Percentiles rank a stretch among this genome's conserved stretches.
Conservation (phyloP, 139 green algal genomes). For the Chlamydomonas sp. region DNA sequence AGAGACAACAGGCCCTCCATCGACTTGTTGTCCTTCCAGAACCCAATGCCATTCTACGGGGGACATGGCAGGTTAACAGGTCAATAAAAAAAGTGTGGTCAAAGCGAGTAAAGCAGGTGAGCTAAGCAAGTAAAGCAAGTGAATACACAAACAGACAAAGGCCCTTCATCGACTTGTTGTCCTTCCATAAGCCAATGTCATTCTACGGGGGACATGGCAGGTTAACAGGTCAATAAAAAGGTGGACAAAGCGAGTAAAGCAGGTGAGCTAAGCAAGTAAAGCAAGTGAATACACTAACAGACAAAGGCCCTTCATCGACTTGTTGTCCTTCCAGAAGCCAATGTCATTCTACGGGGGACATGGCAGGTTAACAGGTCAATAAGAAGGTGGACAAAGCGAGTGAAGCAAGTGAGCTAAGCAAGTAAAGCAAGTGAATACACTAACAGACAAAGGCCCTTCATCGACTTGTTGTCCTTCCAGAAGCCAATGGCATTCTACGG, state of each 20-base stretch:
- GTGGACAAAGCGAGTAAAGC: too few relatives aligned
- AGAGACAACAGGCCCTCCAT: constrained; percentile 81
- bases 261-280: constrained; percentile 98
- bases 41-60: constrained; percentile 92
- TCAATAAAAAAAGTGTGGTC: constrained; percentile 79
- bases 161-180: constrained; percentile 89
- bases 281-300: constrained; percentile 80
- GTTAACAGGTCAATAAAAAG: constrained; percentile 89
- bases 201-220: constrained; percentile 72
- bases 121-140: constrained; percentile 97
- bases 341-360: constrained; percentile 67
- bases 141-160: constrained; percentile 74
- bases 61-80: constrained; percentile 77
- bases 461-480: constrained; percentile 93
- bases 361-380: constrained; percentile 95
- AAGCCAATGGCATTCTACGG: constrained; percentile 94
- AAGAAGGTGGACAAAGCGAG: too few relatives aligned
- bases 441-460: constrained; percentile 89
- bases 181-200: constrained; percentile 96
- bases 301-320: constrained; percentile 86
- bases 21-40: constrained; percentile 94
- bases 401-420: too few relatives aligned
- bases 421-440: too few relatives aligned
- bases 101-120: too few relatives aligned
- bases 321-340: constrained; percentile 97